A percentile compares a stretch with the other conserved stretches of the same genome.
Conservation (phyloP, 768 basidiomycete genomes). For the Lentinula raphanica region DNA sequence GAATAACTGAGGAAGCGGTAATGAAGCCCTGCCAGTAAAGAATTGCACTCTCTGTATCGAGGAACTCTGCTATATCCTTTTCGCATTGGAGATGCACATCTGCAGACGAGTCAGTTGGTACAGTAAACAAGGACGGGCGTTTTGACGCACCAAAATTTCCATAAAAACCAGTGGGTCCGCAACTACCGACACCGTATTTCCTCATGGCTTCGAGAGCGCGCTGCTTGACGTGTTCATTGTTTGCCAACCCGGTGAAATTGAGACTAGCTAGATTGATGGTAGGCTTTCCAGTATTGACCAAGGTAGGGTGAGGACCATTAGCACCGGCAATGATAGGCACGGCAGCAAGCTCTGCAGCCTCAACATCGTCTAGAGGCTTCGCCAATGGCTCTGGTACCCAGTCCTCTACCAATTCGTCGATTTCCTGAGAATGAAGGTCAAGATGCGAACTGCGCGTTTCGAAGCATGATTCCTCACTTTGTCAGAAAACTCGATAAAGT, state of each 20-base stretch:
- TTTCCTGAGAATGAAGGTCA: constrained; percentile 55
- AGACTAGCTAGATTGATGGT: constrained; percentile 83
- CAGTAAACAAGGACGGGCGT: neutral
- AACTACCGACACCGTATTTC: constrained; percentile 90
- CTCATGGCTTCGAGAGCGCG: constrained; percentile 77
- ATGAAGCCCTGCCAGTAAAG: constrained; percentile 93
- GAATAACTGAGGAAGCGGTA: constrained; percentile 89
- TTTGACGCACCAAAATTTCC: constrained; percentile 77
- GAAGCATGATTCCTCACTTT: constrained; percentile 51
- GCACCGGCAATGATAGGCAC: constrained; percentile 78
- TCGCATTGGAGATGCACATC: constrained; percentile 92
- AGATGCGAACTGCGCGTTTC: neutral
- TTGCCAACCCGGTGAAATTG: constrained; percentile 89
- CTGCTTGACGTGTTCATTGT: constrained; percentile 83
- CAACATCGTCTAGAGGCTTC: constrained; percentile 50
- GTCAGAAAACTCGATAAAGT: constrained; percentile 87
- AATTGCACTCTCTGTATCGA: constrained; percentile 85
- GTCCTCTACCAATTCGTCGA: constrained; percentile 93
- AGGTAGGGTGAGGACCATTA: constrained; percentile 78
- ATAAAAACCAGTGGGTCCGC: constrained; percentile 96
- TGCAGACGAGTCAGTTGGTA: constrained; percentile 24
- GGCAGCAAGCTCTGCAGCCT: constrained; percentile 63
- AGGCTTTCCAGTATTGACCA: constrained; percentile 65
- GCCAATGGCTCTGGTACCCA: constrained; percentile 87
- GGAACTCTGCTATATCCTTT: constrained; percentile 82